Base-by-base conservation (phyloP, 129 eudicot species). In the Flaveria linearis region DNA sequence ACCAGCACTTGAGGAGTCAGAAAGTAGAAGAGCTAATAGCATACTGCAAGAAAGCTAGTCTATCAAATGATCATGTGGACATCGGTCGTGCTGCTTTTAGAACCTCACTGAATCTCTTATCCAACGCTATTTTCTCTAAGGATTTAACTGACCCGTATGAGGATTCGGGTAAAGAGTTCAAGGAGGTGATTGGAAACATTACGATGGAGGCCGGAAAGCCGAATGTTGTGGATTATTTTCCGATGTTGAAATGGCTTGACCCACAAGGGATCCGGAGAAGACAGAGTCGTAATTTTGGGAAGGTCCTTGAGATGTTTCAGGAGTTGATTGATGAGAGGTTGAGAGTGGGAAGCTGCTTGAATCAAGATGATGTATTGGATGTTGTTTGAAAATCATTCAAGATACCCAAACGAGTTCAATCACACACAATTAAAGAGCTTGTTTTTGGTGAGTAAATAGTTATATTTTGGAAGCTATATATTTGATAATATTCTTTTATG, bases 171-270 rank as follows among this genome's bases (percentile, higher is more conserved):
- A 20, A 20, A 20, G 22, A 20, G 22, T 20, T 20, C 0, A 20
- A 20, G 22, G 22, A 20, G 22, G 22, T 20, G 22, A 0, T 20
- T 20, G 22, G 0, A 20, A 20, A 20, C 22, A 20, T 20, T 20
- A 20, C 0, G 22, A 0, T 20, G 22, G 22, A 20, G 22, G 58
- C 46, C 16, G 86, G 77, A 49, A 78, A 57, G 63, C 80, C 83
- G 1, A 78, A 83, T 63, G 39, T 83, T 5, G 80, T 69, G 25
- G 86, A 83, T 56, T 78, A 23, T 58, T 83, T 83, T 50, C 86
- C 86, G 39, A 22, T 83, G 42, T 72, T 83, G 17, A 77, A 45
- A 33, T 73, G 41, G 17, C 9, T 83, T 12, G 86, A 83, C 15
- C 80, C 80, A 0, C 80, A 76, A 30, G 66, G 80, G 55, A 66